A percentile compares a stretch with the other conserved stretches of the same genome.
Evolutionary conservation across 768 basidiomycete species (phyloP).

Genomic region (Leucosporidium yakuticum): DNA sequence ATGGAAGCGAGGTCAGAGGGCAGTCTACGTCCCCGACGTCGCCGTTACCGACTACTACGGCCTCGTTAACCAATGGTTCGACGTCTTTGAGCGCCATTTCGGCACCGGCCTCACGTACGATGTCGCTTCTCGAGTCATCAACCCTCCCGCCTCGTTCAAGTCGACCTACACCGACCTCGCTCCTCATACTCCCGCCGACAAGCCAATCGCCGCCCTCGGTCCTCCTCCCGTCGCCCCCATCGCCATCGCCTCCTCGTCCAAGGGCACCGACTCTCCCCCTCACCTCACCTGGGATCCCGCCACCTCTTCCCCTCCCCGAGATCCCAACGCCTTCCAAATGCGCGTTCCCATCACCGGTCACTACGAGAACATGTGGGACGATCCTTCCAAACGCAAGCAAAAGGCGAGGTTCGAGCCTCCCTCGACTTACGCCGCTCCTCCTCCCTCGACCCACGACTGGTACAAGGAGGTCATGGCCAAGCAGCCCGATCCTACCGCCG

Average conservation of each 20-base stretch:
- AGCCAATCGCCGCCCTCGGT: not conserved
- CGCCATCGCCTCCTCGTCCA: slow-evolving; percentile 4
- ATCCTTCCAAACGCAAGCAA: slow-evolving; percentile 44
- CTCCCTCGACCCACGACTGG: slow-evolving; percentile 63
- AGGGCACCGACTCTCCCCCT: slow-evolving; percentile 22
- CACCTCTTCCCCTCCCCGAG: slow-evolving; percentile 68
- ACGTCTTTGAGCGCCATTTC: slow-evolving; percentile 80
- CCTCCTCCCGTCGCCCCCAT: slow-evolving; percentile 12
- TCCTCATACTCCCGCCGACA: slow-evolving; percentile 47
- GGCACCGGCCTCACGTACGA: slow-evolving; percentile 52
- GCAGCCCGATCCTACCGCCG: slow-evolving; percentile 64
- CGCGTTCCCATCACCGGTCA: slow-evolving; percentile 62
- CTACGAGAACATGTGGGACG: slow-evolving; percentile 84
- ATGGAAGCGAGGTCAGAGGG: slow-evolving; percentile 54
- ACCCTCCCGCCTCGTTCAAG: slow-evolving; percentile 43
- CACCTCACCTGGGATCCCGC: slow-evolving; percentile 65
- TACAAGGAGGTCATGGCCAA: slow-evolving; percentile 44
- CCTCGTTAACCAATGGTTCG: slow-evolving; percentile 84
- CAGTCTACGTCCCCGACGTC: slow-evolving; percentile 25
- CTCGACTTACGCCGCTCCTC: slow-evolving; percentile 59
- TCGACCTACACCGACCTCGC: slow-evolving; percentile 37
- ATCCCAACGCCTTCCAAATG: slow-evolving; percentile 52
- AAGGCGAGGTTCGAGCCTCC: slow-evolving; percentile 57
- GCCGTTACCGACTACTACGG: slow-evolving; percentile 62
- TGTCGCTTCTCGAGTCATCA: slow-evolving; percentile 29